Conservation (phyloP, 1,284 basidiomycete genomes). For the Golubevia sp. region DNA sequence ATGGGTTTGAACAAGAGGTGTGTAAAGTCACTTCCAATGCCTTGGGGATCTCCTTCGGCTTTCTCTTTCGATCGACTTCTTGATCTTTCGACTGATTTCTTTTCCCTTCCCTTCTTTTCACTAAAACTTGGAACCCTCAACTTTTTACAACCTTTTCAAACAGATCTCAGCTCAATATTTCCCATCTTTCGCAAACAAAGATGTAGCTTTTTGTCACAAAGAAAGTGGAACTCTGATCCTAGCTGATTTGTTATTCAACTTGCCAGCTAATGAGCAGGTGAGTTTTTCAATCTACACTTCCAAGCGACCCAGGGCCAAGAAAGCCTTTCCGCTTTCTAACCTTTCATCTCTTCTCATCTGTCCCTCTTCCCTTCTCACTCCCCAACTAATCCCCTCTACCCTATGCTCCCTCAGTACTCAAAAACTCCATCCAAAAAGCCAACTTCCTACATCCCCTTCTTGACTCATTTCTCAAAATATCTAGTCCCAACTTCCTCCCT, state of each 20-base stretch:
- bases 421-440: slow-evolving; percentile 22
- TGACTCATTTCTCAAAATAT: slow-evolving; percentile 11
- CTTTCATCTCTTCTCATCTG: slow-evolving; percentile 13
- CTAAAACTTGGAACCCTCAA: background rate
- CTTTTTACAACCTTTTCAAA: slow-evolving; percentile 11
- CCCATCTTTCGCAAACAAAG: slow-evolving; percentile 79
- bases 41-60: too few relatives aligned
- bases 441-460: slow-evolving; percentile 38
- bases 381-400: slow-evolving; percentile 44
- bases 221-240: slow-evolving; percentile 78
- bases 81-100: too few relatives aligned
- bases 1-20: slow-evolving; percentile 42
- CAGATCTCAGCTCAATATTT: slow-evolving; percentile 67
- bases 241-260: slow-evolving; percentile 88
- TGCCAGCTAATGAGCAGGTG: slow-evolving; percentile 84
- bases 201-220: slow-evolving; percentile 84
- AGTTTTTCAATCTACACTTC: slow-evolving; percentile 17
- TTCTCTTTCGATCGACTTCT: too few relatives aligned
- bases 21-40: too few relatives aligned
- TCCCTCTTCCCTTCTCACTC: slow-evolving; percentile 60
- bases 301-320: too few relatives aligned
- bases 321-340: background rate
- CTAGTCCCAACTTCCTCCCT: slow-evolving; percentile 17
- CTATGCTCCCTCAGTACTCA: slow-evolving; percentile 15
- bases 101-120: background rate